A percentile compares a stretch with the other conserved stretches of the same genome.
phyloP scores from a whole-genome alignment of 805 yeast species.

The Clavispora phyllophila region DNA sequence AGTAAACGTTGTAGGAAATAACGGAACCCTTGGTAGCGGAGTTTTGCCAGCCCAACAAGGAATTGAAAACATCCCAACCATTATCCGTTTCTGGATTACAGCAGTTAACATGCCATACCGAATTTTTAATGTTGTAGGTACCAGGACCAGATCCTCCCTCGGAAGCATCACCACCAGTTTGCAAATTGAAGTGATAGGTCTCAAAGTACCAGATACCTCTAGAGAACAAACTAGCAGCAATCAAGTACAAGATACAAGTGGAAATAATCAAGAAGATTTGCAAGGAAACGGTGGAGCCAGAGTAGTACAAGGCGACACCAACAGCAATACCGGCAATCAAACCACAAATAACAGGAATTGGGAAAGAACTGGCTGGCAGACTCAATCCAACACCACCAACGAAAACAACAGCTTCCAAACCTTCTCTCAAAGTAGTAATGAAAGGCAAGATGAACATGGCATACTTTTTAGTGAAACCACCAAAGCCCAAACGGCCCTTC shows the following conservation, averaged over 20 bases:
- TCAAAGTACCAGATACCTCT: constrained; percentile 92
- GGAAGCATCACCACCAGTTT: constrained; percentile 92
- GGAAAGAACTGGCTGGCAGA: constrained; percentile 56
- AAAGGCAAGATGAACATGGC: constrained; percentile 87
- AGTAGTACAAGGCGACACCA: constrained; percentile 71
- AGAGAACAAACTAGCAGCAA: constrained; percentile 89
- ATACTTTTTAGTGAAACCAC: constrained; percentile 63
- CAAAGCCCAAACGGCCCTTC: constrained; percentile 48
- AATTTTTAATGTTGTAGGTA: constrained; percentile 70
- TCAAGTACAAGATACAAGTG: constrained; percentile 82
- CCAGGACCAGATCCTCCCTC: constrained; percentile 95
- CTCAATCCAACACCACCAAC: constrained; percentile 42
- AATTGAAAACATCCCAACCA: constrained; percentile 97
- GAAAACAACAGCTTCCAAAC: constrained; percentile 53
- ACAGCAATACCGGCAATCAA: constrained; percentile 69
- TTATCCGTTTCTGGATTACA: constrained; percentile 88
- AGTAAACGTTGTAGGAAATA: constrained; percentile 80
- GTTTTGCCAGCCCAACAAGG: constrained; percentile 95
- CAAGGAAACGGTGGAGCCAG: constrained; percentile 76
- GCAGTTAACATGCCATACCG: constrained; percentile 96
- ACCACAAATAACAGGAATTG: constrained; percentile 89
- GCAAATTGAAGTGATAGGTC: constrained; percentile 53
- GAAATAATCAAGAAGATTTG: constrained; percentile 84
- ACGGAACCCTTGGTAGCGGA: constrained; percentile 93
- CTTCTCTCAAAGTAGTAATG: constrained; percentile 91